Evolutionary conservation across 352 stramenopile species (phyloP).

Genomic region (Labyrinthula sp.): DNA sequence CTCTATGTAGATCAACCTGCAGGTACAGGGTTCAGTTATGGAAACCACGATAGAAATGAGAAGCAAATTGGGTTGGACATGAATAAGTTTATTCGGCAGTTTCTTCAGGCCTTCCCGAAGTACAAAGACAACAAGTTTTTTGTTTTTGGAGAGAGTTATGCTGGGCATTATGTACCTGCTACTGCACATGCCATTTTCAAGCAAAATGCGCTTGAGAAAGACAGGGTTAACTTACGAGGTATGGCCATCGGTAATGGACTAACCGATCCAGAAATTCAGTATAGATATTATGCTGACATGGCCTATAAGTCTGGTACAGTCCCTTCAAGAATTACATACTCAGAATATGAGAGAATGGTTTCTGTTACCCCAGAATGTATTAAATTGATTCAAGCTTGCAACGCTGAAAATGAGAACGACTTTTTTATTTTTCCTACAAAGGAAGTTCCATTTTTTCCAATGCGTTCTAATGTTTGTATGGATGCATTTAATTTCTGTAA

Average conservation of each 20-base stretch:
- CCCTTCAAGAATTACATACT: slow-evolving; percentile 12
- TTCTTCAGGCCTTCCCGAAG: slow-evolving; percentile 62
- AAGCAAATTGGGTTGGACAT: slow-evolving; percentile 77
- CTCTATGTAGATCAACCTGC: slow-evolving; percentile 87
- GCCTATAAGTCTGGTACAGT: slow-evolving; percentile 55
- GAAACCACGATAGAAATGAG: slow-evolving; percentile 63
- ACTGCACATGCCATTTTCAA: slow-evolving; percentile 50
- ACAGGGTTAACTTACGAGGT: slow-evolving; percentile 60
- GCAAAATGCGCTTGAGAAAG: slow-evolving; percentile 39
- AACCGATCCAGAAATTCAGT: slow-evolving; percentile 71
- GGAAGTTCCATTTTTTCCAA: slow-evolving; percentile 5
- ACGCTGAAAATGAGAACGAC: slow-evolving; percentile 13
- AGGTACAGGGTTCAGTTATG: slow-evolving; percentile 76
- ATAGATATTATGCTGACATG: slow-evolving; percentile 54
- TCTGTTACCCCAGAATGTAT: slow-evolving; percentile 22
- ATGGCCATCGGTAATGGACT: slow-evolving; percentile 85
- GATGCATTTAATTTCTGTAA: slow-evolving; percentile 29
- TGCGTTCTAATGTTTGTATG: slow-evolving; percentile 1
- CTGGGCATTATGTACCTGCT: slow-evolving; percentile 72
- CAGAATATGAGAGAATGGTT: slow-evolving; percentile 46
- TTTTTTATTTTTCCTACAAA: slow-evolving; percentile 22
- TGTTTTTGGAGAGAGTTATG: slow-evolving; percentile 72
- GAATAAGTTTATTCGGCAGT: slow-evolving; percentile 78
- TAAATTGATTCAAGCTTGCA: slow-evolving; percentile 26
- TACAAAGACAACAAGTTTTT: slow-evolving; percentile 68